These are phyloP conservation scores for Lichenothelia convexa DNA, from an alignment of 495 filamentous ascomycete species.

Conservation along the genomic window DNA sequence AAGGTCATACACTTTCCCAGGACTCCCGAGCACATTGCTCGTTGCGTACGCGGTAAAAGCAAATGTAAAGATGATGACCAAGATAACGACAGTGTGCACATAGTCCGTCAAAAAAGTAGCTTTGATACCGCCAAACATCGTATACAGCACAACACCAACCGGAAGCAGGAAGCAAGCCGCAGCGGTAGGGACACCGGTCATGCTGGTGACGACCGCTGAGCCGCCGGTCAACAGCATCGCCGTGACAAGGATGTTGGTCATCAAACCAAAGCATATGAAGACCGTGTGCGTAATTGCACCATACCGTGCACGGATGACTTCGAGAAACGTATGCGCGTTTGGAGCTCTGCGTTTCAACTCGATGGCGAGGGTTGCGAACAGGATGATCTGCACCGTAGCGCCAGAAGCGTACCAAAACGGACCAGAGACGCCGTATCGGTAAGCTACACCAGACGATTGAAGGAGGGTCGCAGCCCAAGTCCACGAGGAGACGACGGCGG, in stretches of 20 bases:
- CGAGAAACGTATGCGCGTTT: constrained; percentile 37
- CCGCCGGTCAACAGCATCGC: constrained; percentile 89
- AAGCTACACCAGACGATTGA: constrained; percentile 77
- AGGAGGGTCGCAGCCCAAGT: constrained; percentile 77
- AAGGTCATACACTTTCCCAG: constrained; percentile 62
- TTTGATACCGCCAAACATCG: constrained; percentile 61
- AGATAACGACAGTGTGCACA: constrained; percentile 70
- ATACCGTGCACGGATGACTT: constrained; percentile 36
- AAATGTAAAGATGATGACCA: constrained; percentile 83
- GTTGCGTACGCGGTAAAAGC: constrained; percentile 73
- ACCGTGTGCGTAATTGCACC: constrained; percentile 31
- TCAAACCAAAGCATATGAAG: constrained; percentile 31
- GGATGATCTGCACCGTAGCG: constrained; percentile 58
- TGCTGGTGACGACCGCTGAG: constrained; percentile 62
- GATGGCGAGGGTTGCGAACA: constrained; percentile 88
- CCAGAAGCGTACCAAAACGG: constrained; percentile 77
- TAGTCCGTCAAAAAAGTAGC: constrained; percentile 59
- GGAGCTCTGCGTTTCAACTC: constrained; percentile 65
- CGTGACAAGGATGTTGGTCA: constrained; percentile 41
- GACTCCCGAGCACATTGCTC: constrained; percentile 58
- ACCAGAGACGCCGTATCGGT: constrained; percentile 80
- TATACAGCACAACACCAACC: constrained; percentile 56
- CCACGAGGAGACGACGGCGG: constrained; percentile 91
- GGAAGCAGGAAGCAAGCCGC: constrained; percentile 86
- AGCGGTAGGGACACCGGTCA: constrained; percentile 73